phyloP scores from a whole-genome alignment of 164 flowering plant genomes.

The Hamamelis virginiana region DNA sequence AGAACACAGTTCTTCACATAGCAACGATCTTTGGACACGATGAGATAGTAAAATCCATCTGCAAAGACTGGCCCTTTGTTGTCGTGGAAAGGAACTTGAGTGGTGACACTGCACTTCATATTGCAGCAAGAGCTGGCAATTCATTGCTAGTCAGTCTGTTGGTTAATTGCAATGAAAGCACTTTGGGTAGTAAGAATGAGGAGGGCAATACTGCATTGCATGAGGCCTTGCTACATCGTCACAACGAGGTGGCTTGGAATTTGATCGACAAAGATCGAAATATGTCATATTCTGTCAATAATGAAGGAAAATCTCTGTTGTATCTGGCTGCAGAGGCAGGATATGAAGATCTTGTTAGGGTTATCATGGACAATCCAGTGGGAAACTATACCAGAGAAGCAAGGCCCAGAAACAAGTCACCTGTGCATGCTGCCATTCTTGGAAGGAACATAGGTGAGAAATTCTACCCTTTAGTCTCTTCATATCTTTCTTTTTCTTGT shows the following conservation, averaged over 20 bases:
- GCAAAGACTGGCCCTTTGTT: not conserved
- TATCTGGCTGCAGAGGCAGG: conserved; percentile 20
- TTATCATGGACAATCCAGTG: too few species aligned
- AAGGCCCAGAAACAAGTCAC: conserved; percentile 1
- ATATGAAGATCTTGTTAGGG: conserved; percentile 4
- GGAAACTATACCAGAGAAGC: not conserved
- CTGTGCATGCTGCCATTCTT: conserved; percentile 14
- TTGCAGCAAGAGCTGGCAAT: conserved; percentile 19
- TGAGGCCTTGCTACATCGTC: conserved; percentile 6
- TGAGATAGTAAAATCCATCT: not conserved
- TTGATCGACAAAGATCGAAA: not conserved
- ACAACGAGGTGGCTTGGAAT: conserved; percentile 2
- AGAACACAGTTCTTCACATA: not conserved
- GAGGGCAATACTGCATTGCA: conserved; percentile 6
- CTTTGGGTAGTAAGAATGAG: not conserved
- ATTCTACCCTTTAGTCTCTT: too few species aligned
- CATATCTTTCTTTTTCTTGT: not conserved
- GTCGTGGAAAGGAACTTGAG: not conserved
- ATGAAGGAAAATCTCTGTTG: conserved; percentile 12
- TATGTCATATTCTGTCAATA: not conserved
- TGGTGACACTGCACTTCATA: conserved; percentile 5
- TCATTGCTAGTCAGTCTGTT: conserved; percentile 1
- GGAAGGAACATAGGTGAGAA: too few species aligned
- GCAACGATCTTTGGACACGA: not conserved
- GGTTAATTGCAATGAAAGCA: not conserved